Conservation (phyloP, 1,284 basidiomycete genomes). For the Microbotryum intermedium region DNA sequence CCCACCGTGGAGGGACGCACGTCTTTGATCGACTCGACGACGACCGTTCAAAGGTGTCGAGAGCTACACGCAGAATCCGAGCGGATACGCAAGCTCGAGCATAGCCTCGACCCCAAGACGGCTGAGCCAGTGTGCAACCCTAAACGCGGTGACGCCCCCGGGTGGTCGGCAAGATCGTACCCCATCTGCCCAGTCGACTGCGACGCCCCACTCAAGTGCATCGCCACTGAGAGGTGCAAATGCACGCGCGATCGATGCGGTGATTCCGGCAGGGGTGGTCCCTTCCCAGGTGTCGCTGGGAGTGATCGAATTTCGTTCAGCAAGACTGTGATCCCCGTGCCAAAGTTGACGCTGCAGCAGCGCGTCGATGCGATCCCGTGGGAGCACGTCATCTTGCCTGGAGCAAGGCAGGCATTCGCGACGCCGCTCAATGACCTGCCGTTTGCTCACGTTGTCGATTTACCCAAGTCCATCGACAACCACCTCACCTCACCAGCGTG, state of each 20-base stretch:
- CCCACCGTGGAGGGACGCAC: constrained; percentile 31
- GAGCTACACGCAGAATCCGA: constrained; percentile 30
- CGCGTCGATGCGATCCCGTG: constrained; percentile 25
- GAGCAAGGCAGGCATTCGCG: constrained; percentile 26
- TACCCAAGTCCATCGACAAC: constrained; percentile 30
- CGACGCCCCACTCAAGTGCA: constrained; percentile 29
- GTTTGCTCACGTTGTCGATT: constrained; percentile 19
- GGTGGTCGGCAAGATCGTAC: constrained; percentile 26
- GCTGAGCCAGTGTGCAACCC: constrained; percentile 11
- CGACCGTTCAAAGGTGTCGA: constrained; percentile 23
- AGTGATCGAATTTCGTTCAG: constrained; percentile 19
- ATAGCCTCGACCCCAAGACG: not conserved
- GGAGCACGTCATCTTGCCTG: constrained; percentile 30
- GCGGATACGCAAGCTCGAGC: constrained; percentile 17
- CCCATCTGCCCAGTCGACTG: constrained; percentile 31
- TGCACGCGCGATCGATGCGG: constrained; percentile 32
- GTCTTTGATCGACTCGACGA: constrained; percentile 29
- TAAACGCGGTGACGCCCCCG: constrained; percentile 14
- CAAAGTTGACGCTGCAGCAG: constrained; percentile 7
- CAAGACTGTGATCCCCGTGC: not conserved
- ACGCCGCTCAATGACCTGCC: constrained; percentile 22
- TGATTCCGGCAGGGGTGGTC: constrained; percentile 6
- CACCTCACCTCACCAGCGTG: constrained; percentile 27
- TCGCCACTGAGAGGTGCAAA: constrained; percentile 32
- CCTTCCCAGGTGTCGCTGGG: constrained; percentile 21